A percentile compares a stretch with the other conserved stretches of the same genome.
phyloP scores from a whole-genome alignment of 179 eudicot species.

The Kewa caespitosa region DNA sequence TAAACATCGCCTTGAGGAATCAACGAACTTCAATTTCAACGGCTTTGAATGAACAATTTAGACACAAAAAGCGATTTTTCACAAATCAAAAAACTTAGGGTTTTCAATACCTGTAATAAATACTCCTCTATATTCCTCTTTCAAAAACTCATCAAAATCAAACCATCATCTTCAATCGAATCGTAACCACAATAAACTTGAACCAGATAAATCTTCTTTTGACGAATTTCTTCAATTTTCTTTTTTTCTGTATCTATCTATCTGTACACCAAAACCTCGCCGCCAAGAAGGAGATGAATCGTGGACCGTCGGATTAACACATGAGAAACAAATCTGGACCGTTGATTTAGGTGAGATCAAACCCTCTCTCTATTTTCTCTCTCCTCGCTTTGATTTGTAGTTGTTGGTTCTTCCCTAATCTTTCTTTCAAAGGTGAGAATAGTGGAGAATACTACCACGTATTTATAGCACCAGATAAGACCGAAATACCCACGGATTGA shows the following conservation, averaged over 20 bases:
- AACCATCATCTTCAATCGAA: conserved; percentile 8
- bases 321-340: conserved; percentile 13
- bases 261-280: no score
- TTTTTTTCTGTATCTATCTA: not conserved
- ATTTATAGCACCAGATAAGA: no score
- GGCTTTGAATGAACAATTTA: conserved; percentile 7
- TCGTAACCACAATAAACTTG: not conserved
- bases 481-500: no score
- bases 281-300: no score
- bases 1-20: conserved; percentile 12
- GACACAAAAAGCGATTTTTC: conserved; percentile 24
- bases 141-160: no score
- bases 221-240: conserved; percentile 13
- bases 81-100: conserved; percentile 30
- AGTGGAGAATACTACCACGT: no score
- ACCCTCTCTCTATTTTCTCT: not conserved
- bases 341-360: conserved; percentile 4
- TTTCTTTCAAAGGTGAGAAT: conserved; percentile 5
- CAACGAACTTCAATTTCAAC: conserved; percentile 25
- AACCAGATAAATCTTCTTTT: not conserved
- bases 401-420: conserved; percentile 6
- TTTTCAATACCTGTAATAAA: conserved; percentile 39
- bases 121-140: no score
- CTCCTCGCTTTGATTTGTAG: not conserved
- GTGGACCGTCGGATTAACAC: conserved; percentile 6